Evolutionary conservation across 345 rosid genomes (phyloP).

Genomic region (Angophora floribunda): DNA sequence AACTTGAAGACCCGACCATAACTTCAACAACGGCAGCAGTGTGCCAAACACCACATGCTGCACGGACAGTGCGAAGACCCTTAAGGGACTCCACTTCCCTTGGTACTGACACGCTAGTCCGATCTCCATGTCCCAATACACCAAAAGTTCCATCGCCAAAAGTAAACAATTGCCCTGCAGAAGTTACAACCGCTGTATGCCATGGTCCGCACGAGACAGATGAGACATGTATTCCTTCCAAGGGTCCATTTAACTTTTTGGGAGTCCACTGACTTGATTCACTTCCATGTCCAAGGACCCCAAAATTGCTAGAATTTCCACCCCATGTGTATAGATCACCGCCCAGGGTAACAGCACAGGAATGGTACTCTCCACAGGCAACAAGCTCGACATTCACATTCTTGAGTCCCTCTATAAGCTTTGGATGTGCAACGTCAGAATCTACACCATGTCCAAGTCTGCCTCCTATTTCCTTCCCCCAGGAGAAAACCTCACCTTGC

Average conservation of each 20-base stretch:
- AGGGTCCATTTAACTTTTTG: constrained; percentile 56
- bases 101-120: constrained; percentile 41
- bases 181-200: constrained; percentile 78
- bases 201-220: constrained; percentile 76
- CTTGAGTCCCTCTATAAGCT: constrained; percentile 54
- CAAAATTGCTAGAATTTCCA: constrained; percentile 43
- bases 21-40: constrained; percentile 81
- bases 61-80: constrained; percentile 75
- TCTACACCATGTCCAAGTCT: constrained; percentile 83
- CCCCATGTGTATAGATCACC: constrained; percentile 84
- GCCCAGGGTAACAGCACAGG: constrained; percentile 68
- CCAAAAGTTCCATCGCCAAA: constrained; percentile 82
- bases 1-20: constrained; percentile 64
- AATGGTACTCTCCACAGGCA: constrained; percentile 71
- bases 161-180: constrained; percentile 68
- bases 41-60: constrained; percentile 85
- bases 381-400: constrained; percentile 54
- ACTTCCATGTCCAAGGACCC: constrained; percentile 68
- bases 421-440: constrained; percentile 61
- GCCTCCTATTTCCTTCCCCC: constrained; percentile 78
- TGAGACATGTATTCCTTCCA: constrained; percentile 71
- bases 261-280: constrained; percentile 61
- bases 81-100: constrained; percentile 76
- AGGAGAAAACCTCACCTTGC: constrained; percentile 70
- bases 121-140: constrained; percentile 70